Conservation (phyloP, 176 grass and related monocot genomes). For the Hyparrhenia diplandra region DNA sequence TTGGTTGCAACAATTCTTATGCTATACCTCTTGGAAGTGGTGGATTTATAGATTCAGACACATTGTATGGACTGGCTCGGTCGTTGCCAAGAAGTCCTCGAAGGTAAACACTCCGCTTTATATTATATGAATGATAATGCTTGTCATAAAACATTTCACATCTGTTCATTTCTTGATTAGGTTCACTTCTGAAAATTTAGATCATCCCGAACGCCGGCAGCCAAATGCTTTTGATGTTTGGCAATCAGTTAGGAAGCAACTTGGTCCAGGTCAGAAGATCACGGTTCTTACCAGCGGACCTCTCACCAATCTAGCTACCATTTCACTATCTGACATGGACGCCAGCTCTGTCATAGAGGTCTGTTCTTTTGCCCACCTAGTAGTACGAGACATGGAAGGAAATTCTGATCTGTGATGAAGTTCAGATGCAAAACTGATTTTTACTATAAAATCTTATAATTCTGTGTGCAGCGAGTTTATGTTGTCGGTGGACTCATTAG, state of each 20-base stretch:
- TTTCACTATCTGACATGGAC: slow-evolving; percentile 48
- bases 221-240: slow-evolving; percentile 72
- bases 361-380: not conserved
- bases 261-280: slow-evolving; percentile 51
- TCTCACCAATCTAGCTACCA: slow-evolving; percentile 81
- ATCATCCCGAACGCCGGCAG: slow-evolving; percentile 52
- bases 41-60: slow-evolving; percentile 84
- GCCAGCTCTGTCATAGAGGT: slow-evolving; percentile 72
- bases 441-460: not conserved
- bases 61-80: slow-evolving; percentile 68
- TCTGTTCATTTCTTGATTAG: slow-evolving; percentile 27
- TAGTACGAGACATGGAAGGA: not conserved
- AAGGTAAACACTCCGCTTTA: slow-evolving; percentile 49
- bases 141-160: not conserved
- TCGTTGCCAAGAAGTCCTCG: slow-evolving; percentile 75
- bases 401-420: not conserved
- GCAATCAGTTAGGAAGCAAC: slow-evolving; percentile 50
- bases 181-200: slow-evolving; percentile 54
- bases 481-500: slow-evolving; percentile 65
- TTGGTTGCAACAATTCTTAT: slow-evolving; percentile 71
- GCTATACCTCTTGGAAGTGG: slow-evolving; percentile 68
- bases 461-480: slow-evolving; percentile 52
- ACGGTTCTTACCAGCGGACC: slow-evolving; percentile 68
- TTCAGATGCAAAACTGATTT: not conserved
- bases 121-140: not conserved